phyloP scores from a whole-genome alignment of 2,329 filamentous ascomycete species.

The Aspergillus texensis region DNA sequence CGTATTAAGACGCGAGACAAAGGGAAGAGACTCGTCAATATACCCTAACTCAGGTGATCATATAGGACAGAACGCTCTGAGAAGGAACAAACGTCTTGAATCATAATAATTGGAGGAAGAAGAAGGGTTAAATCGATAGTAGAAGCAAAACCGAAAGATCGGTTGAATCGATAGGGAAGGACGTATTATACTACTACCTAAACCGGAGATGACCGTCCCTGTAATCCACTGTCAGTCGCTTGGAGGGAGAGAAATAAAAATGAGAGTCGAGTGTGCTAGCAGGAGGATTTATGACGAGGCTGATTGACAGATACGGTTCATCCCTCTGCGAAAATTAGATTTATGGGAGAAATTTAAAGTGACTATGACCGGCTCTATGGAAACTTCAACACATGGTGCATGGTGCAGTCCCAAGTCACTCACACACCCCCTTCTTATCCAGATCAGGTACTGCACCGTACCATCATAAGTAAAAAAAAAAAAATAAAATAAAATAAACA shows the following conservation, averaged over 20 bases:
- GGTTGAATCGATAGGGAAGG: background rate
- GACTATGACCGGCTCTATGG: conserved; percentile 6
- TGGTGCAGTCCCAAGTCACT: conserved; percentile 3
- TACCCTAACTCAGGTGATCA: background rate
- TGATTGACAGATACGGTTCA: conserved; percentile 7
- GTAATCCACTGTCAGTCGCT: background rate
- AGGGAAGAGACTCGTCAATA: background rate
- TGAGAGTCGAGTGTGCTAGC: background rate
- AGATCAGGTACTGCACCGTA: background rate
- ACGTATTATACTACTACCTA: conserved; percentile 2
- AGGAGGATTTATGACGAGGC: conserved; percentile 5
- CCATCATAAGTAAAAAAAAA: background rate
- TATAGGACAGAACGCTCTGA: background rate
- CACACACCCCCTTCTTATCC: background rate
- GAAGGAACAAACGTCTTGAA: background rate
- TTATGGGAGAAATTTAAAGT: background rate
- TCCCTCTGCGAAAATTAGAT: conserved; percentile 5
- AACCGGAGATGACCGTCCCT: background rate
- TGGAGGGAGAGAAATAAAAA: background rate
- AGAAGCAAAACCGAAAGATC: background rate
- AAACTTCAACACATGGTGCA: conserved; percentile 4
- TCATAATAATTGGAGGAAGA: background rate
- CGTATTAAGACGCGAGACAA: background rate
- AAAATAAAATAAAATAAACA: background rate
- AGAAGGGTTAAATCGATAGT: background rate